Percentiles rank a stretch among this genome's conserved stretches.
Conservation (phyloP, 1,139 yeast genomes). For the Hansenula anomala region DNA sequence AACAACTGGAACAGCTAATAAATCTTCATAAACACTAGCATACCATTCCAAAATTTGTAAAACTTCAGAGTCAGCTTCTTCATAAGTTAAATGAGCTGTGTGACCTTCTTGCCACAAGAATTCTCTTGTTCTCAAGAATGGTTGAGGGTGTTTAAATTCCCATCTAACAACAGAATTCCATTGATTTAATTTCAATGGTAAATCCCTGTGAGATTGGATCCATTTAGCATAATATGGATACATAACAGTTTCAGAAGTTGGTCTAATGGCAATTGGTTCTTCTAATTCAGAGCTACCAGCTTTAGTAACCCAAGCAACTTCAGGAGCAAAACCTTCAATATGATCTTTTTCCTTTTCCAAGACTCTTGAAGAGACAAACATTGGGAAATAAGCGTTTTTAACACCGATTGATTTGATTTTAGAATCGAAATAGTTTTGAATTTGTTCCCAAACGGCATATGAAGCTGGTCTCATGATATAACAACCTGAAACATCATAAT, state of each 20-base stretch:
- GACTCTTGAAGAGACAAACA: slow-evolving; percentile 92
- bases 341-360: slow-evolving; percentile 98
- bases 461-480: slow-evolving; percentile 97
- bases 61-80: slow-evolving; percentile 82
- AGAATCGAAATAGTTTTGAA: slow-evolving; percentile 81
- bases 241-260: slow-evolving; percentile 99
- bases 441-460: slow-evolving; percentile 90
- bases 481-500: slow-evolving; percentile 98
- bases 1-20: slow-evolving; percentile 95
- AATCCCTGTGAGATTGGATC: slow-evolving; percentile 97
- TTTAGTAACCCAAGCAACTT: slow-evolving; percentile 98
- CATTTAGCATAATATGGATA: slow-evolving; percentile 99
- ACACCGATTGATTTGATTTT: slow-evolving; percentile 87
- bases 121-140: slow-evolving; percentile 97
- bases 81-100: slow-evolving; percentile 85
- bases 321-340: slow-evolving; percentile 99
- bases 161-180: slow-evolving; percentile 99
- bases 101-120: slow-evolving; percentile 99
- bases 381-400: slow-evolving; percentile 94
- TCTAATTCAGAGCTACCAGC: slow-evolving; percentile 95
- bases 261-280: slow-evolving; percentile 98
- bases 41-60: slow-evolving; percentile 82
- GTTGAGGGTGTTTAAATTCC: slow-evolving; percentile 99
- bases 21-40: slow-evolving; percentile 78
- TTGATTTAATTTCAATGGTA: slow-evolving; percentile 93